Evolutionary conservation across 2,329 filamentous ascomycete genomes (phyloP), one percentile per base, ranked within the genome.

Genomic region (Aspergillus quadrilineatus): DNA sequence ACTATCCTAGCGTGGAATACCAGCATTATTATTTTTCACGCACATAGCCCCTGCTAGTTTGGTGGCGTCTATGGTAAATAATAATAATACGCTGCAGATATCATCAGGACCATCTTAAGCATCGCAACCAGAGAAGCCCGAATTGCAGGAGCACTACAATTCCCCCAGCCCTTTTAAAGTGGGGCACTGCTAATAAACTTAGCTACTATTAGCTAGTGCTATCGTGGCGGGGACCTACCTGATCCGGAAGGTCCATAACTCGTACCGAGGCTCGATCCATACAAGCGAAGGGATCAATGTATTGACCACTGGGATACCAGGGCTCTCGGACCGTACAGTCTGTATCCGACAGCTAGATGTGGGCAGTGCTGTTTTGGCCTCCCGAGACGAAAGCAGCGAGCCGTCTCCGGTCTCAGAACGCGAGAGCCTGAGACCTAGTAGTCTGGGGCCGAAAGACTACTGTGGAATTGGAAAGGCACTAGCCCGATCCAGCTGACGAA

Each of bases 221-320:
- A 45, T 53, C 50, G 30, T 6, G 37, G 39, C 28, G 34, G 28
- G 39, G 30, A 17, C 26, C 37, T 55, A 17, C 53, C 53, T 36
- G 43, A 55, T 55, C 28, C 46, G 45, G 53, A 49, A 55, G 53
- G 53, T 55, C 53, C 45, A n/a, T 50, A 55, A 54, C 39, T 6
- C 39, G 5, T 42, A 17, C 39, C 39, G n/a, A 42, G 39, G 17
- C 39, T 17, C 39, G 2, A 17, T 10, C 34, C 34, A 36, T 9
- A 22, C 22, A 22, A 22, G 22, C 22, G 22, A 22, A 22, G 22
- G 22, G 22, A 22, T 22, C 22, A 22, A 22, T 22, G 22, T 22
- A 22, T 22, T 22, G 22, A 22, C 22, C 22, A 22, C 3, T 22
- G 22, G 3, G 22, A 22, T 22, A 22, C 22, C 2, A 22, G 22